A percentile compares a stretch with the other conserved stretches of the same genome.
Evolutionary conservation across 345 rosid species (phyloP).

Genomic region (Murraya koenigii): DNA sequence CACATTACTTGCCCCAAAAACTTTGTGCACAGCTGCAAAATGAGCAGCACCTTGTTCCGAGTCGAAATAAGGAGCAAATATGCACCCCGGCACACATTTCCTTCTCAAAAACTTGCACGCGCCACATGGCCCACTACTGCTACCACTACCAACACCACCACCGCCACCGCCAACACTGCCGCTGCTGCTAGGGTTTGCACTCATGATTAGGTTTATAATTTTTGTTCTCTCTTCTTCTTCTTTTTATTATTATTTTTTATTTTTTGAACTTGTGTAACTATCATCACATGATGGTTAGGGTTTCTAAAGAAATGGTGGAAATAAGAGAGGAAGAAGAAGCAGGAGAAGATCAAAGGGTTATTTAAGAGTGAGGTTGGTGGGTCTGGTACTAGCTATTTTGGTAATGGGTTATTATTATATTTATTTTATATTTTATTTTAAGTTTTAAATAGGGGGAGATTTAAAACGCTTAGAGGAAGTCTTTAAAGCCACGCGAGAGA

Average conservation of each 20-base stretch:
- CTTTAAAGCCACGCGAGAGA: conserved; percentile 98
- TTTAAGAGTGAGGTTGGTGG: conserved; percentile 40
- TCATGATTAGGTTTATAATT: conserved; percentile 39
- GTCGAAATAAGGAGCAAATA: conserved; percentile 81
- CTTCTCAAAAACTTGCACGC: conserved; percentile 88
- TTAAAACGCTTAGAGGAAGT: conserved; percentile 41
- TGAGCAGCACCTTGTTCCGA: conserved; percentile 86
- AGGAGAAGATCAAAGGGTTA: conserved; percentile 7
- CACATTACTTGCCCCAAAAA: conserved; percentile 93
- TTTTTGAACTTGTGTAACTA: background rate
- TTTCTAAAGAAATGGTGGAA: background rate
- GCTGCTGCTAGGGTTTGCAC: conserved; percentile 48
- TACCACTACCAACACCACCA: conserved; percentile 32
- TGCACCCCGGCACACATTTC: conserved; percentile 79
- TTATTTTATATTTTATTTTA: background rate
- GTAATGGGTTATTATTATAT: background rate
- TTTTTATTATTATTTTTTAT: background rate
- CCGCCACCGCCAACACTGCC: conserved; percentile 34
- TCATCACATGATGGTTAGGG: background rate
- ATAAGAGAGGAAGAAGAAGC: conserved; percentile 15
- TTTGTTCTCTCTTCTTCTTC: background rate
- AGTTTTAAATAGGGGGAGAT: conserved; percentile 22
- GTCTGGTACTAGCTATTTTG: conserved; percentile 17
- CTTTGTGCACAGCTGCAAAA: conserved; percentile 84
- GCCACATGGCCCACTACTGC: conserved; percentile 71